Percentiles rank a stretch among this genome's conserved stretches.
Evolutionary conservation across 2,329 filamentous ascomycete genomes (phyloP).

Genomic region (Trichoderma sp.): DNA sequence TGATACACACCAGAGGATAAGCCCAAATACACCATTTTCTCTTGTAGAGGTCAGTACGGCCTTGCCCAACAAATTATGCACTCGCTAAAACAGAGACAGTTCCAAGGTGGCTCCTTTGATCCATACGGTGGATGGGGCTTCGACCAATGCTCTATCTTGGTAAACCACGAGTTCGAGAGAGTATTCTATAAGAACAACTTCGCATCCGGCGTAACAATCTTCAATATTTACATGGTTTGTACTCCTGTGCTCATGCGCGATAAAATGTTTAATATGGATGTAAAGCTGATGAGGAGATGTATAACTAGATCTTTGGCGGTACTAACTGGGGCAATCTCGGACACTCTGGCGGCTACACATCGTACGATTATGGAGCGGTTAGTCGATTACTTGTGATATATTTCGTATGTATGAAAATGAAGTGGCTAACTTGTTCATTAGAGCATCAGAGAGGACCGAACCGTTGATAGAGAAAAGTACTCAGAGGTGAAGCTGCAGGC

Average conservation of each 20-base stretch:
- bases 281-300: background rate
- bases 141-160: slow-evolving; percentile 65
- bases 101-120: slow-evolving; percentile 73
- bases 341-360: slow-evolving; percentile 66
- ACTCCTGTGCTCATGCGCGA: background rate
- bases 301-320: slow-evolving; percentile 65
- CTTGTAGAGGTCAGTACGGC: slow-evolving; percentile 56
- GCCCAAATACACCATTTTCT: slow-evolving; percentile 67
- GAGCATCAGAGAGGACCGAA: slow-evolving; percentile 69
- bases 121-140: slow-evolving; percentile 75
- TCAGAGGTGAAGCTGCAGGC: slow-evolving; percentile 76
- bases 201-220: slow-evolving; percentile 66
- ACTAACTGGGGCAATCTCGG: slow-evolving; percentile 85
- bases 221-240: slow-evolving; percentile 75
- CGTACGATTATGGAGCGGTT: slow-evolving; percentile 57
- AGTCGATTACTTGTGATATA: slow-evolving; percentile 28
- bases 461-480: slow-evolving; percentile 74
- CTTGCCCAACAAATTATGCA: slow-evolving; percentile 12
- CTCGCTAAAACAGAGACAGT: slow-evolving; percentile 44
- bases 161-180: slow-evolving; percentile 74
- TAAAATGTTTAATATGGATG: no score
- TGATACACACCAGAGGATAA: slow-evolving; percentile 49
- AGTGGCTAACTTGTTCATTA: slow-evolving; percentile 36
- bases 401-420: no score
- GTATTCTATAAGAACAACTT: slow-evolving; percentile 81